Evolutionary conservation across 2,329 filamentous ascomycete genomes (phyloP).

Genomic region (Aphanoascus verrucosus): DNA sequence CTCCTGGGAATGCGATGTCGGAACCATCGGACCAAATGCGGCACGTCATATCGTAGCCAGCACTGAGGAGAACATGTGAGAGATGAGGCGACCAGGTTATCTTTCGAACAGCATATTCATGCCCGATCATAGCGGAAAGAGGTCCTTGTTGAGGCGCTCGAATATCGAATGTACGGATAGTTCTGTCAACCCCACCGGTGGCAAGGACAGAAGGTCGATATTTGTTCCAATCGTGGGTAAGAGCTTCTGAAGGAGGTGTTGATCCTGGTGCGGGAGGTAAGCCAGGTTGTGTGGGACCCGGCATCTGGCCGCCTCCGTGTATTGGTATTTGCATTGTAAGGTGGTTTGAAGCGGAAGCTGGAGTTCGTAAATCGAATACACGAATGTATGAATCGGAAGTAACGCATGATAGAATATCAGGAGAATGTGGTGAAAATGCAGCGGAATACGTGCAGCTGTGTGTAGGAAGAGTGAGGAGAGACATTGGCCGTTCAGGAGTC

Average conservation of each 20-base stretch:
- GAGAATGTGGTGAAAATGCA: slow-evolving; percentile 80
- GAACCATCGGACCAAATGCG: slow-evolving; percentile 84
- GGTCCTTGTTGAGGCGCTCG: slow-evolving; percentile 64
- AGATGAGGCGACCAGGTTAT: slow-evolving; percentile 89
- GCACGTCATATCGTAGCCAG: slow-evolving; percentile 97
- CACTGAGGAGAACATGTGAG: slow-evolving; percentile 74
- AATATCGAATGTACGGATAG: slow-evolving; percentile 84
- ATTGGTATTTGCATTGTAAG: slow-evolving; percentile 73
- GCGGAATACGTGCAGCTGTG: slow-evolving; percentile 91
- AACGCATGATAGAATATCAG: slow-evolving; percentile 74
- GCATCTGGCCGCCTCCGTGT: slow-evolving; percentile 53
- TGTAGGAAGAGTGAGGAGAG: slow-evolving; percentile 75
- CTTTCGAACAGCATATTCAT: slow-evolving; percentile 80
- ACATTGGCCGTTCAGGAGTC: slow-evolving; percentile 66
- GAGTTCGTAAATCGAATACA: slow-evolving; percentile 83
- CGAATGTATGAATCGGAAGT: slow-evolving; percentile 81
- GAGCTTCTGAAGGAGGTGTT: slow-evolving; percentile 61
- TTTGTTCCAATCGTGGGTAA: slow-evolving; percentile 99
- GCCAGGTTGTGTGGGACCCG: slow-evolving; percentile 29
- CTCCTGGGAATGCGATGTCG: slow-evolving; percentile 24
- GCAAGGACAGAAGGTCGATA: slow-evolving; percentile 78
- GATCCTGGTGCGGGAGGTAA: slow-evolving; percentile 29
- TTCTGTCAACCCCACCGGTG: slow-evolving; percentile 76
- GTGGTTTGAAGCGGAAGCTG: slow-evolving; percentile 77
- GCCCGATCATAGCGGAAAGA: slow-evolving; percentile 62